Base-by-base conservation (phyloP, 352 stramenopile genomes). In the Blastocystis sp. region DNA sequence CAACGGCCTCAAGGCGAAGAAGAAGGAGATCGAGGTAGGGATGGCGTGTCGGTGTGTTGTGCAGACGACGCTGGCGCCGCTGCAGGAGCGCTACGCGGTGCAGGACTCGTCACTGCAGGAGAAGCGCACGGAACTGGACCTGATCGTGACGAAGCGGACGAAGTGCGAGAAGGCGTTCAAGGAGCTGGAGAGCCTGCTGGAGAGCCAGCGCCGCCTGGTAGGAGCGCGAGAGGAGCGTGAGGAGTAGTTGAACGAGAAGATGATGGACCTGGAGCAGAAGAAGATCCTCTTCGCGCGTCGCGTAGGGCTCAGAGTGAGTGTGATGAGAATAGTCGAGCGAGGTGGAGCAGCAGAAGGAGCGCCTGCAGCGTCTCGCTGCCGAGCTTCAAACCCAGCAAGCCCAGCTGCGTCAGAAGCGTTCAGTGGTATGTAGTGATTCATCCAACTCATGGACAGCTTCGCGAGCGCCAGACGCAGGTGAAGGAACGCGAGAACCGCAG, bases 251-350 rank as follows among this genome's bases (percentile, higher is more conserved):
- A 91, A 94, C 78, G 93, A 94, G 67, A 95, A 98, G 90, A 92
- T 94, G 10, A 90, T 95, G 19, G 93, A 95, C 80, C 88, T 94
- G 21, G 92, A 94, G 45, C 91, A 95, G 24, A 92, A 94, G 1
- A 90, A 93, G 65, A 90, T 93, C 19, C 9, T 63, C 41, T 55
- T 39, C 10, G 76, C 62, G 60, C 33, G 24, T 29, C 21, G 31
- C n/a, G 69, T 80, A 31, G 26, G 21, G 21, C 9, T 65, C 31
- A 55, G 69, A 29, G 26, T 37, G 3, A 16, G 21, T 61, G 19
- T 35, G 24, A 61, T 55, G 24, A 61, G 9, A 3, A 60, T 80
- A 80, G 69, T 62, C 35, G 45, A 60, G 1, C 3, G 45, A 61
- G 33, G n/a, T 61, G 4, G 26, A 80, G 45, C 35, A 80, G 33